Conservation (phyloP, 2,329 filamentous ascomycete genomes). For the Trichophyton benhamiae region DNA sequence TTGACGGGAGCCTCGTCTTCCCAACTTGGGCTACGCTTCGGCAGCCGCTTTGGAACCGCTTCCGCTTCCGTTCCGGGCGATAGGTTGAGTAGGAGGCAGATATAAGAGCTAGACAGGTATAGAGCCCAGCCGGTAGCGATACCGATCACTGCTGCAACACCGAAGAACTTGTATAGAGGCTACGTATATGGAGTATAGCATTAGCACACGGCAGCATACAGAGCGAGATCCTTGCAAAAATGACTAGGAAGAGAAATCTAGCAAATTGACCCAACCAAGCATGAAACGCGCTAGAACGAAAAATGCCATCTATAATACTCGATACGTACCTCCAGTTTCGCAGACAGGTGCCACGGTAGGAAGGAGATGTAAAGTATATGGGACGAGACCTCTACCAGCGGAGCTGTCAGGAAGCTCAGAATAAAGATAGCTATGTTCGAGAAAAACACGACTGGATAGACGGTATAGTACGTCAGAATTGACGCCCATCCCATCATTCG, state of each 20-base stretch:
- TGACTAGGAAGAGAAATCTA: neutral
- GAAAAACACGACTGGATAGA: slow-evolving; percentile 29
- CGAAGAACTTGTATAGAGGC: slow-evolving; percentile 45
- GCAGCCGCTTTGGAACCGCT: neutral
- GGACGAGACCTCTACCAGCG: slow-evolving; percentile 38
- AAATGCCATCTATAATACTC: neutral
- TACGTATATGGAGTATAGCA: slow-evolving; percentile 13
- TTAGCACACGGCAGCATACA: neutral
- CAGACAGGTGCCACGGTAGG: slow-evolving; percentile 40
- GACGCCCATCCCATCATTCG: slow-evolving; percentile 8
- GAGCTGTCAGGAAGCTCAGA: slow-evolving; percentile 33
- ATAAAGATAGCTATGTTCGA: slow-evolving; percentile 27
- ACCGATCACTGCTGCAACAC: slow-evolving; percentile 56
- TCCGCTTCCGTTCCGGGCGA: neutral
- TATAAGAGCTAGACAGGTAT: slow-evolving; percentile 32
- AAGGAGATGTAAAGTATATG: slow-evolving; percentile 31
- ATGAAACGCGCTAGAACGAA: too few relatives aligned
- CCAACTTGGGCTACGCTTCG: neutral
- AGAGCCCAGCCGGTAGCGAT: slow-evolving; percentile 49
- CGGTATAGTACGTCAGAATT: slow-evolving; percentile 25
- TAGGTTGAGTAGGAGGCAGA: neutral
- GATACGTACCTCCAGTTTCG: slow-evolving; percentile 43
- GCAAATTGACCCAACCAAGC: neutral
- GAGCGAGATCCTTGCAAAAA: neutral
- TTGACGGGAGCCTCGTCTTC: neutral